Evolutionary conservation across 331 rosid species (phyloP), one percentile per base, ranked within the genome.

Genomic region (Ulmus americana): DNA sequence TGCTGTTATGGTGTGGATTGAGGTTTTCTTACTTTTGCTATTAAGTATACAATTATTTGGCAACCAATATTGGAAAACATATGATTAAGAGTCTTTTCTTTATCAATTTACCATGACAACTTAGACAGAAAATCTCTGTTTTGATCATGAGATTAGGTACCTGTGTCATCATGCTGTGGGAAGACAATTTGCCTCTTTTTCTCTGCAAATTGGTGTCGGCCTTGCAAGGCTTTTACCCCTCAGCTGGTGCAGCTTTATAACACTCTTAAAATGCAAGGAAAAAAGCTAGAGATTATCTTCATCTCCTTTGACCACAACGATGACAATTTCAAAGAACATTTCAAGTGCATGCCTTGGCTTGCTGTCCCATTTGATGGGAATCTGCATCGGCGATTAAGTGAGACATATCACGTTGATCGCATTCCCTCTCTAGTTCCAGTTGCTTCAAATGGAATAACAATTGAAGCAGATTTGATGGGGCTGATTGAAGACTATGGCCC

Each of bases 141-240:
- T 61, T 69, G 45, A 53, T 65, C 59, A 22, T 65, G 81, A 67
- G 18, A 64, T 57, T 75, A 92, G 95, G 91, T 89, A 45, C 86
- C 95, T 15, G 66, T 85, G 54, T 82, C 83, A n/a, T 74, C 84
- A 54, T 89, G 91, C 74, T 42, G 71, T 68, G 97, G 91, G 74
- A 85, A 89, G 82, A 79, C 68, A 45, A 77, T 81, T 71, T 89
- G 88, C 79, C 83, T 92, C 16, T 77, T 67, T 64, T 89, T 87
- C 90, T 77, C 95, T 15, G 98, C 98, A 71, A 82, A 82, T 80
- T 92, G 98, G 98, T 89, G 97, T 71, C 83, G 91, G 73, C 90
- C 98, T 69, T 87, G 98, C 83, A 85, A 77, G 76, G 79, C 84
- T 60, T 90, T 89, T 69, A 77, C 80, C 57, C 95, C 97, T 61